phyloP scores from a whole-genome alignment of 257 asterid species.

The Nicotiana tabacum region DNA sequence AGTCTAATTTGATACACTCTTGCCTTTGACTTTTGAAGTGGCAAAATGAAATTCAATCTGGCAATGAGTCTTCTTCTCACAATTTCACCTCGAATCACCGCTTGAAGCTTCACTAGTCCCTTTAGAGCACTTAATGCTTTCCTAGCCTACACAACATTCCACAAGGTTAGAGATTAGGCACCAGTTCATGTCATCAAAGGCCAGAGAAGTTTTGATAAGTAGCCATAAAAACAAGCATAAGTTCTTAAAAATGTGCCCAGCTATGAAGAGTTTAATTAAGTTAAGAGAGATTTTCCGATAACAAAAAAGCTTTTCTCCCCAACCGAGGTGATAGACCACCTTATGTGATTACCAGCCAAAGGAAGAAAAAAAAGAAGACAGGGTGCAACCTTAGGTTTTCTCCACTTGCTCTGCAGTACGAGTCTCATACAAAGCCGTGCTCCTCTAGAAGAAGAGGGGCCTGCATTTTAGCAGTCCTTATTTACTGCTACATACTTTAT shows the following conservation, averaged over 20 bases:
- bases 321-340: neutral
- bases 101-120: slow-evolving; percentile 83
- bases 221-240: neutral
- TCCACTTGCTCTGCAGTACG: neutral
- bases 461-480: neutral
- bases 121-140: slow-evolving; percentile 73
- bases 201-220: neutral
- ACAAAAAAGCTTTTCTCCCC: neutral
- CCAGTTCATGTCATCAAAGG: neutral
- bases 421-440: neutral
- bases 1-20: slow-evolving; percentile 27
- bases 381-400: neutral
- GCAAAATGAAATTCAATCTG: slow-evolving; percentile 17
- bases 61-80: slow-evolving; percentile 37
- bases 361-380: neutral
- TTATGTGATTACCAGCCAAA: neutral
- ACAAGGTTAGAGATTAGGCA: neutral
- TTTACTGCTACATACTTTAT: neutral
- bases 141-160: slow-evolving; percentile 44
- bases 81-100: slow-evolving; percentile 72
- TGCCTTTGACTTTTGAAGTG: slow-evolving; percentile 19
- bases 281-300: neutral
- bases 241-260: neutral
- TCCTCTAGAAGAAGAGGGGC: neutral
- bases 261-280: neutral